Evolutionary conservation across 2,329 filamentous ascomycete species (phyloP).

Genomic region (Paracorniculantispora psalliotae): DNA sequence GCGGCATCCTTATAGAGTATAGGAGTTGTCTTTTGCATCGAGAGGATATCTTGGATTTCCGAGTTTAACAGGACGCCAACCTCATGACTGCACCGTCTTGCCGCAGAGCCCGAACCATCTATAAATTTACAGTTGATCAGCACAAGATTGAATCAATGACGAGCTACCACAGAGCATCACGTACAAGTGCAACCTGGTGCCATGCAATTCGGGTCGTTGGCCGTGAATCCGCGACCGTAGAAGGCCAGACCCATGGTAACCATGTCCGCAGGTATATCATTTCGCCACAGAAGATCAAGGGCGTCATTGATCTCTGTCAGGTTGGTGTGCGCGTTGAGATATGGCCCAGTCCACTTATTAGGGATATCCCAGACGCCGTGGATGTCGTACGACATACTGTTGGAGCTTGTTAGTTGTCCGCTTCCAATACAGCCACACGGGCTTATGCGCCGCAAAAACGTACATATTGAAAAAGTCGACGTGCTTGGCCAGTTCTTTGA

Average conservation of each 20-base stretch:
- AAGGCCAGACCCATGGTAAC: constrained; percentile 40
- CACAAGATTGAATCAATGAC: too few relatives aligned
- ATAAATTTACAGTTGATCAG: too few relatives aligned
- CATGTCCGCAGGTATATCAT: constrained; percentile 34
- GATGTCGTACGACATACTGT: not conserved
- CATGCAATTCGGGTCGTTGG: constrained; percentile 15
- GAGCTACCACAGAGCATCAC: too few relatives aligned
- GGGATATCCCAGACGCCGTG: not conserved
- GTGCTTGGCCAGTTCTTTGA: not conserved
- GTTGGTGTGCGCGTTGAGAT: constrained; percentile 34
- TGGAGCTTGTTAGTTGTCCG: too few relatives aligned
- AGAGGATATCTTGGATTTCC: constrained; percentile 25
- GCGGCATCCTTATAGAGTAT: constrained; percentile 21
- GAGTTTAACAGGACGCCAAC: constrained; percentile 21
- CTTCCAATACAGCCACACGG: too few relatives aligned
- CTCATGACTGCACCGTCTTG: constrained; percentile 18
- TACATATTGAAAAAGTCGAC: not conserved
- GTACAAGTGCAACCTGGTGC: constrained; percentile 23
- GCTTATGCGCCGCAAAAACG: too few relatives aligned
- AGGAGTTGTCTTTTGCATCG: constrained; percentile 9
- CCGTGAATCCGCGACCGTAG: constrained; percentile 30
- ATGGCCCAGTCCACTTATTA: not conserved
- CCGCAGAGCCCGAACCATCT: constrained; percentile 15
- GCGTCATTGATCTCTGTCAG: constrained; percentile 36
- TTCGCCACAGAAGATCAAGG: constrained; percentile 43